phyloP scores from a whole-genome alignment of 768 basidiomycete genomes.

The Leccinum obscurum region DNA sequence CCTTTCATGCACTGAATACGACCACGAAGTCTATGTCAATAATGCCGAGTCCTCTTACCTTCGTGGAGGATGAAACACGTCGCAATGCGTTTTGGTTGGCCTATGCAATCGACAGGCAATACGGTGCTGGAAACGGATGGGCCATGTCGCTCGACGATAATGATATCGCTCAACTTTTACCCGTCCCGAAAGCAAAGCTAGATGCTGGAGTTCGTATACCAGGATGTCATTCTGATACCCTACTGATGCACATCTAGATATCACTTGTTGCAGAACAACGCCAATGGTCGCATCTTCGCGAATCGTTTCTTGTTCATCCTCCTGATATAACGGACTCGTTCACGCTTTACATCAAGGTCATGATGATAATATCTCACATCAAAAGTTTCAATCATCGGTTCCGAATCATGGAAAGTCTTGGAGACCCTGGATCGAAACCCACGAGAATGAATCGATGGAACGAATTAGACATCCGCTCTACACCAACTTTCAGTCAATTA shows the following conservation, averaged over 20 bases:
- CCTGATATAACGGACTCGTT: slow-evolving; percentile 69
- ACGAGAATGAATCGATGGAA: slow-evolving; percentile 34
- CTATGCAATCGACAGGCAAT: slow-evolving; percentile 66
- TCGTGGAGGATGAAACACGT: slow-evolving; percentile 69
- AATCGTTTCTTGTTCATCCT: slow-evolving; percentile 62
- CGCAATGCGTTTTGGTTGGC: slow-evolving; percentile 75
- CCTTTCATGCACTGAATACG: slow-evolving; percentile 66
- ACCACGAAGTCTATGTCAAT: slow-evolving; percentile 57
- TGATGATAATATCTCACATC: slow-evolving; percentile 58
- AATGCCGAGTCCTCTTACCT: slow-evolving; percentile 55
- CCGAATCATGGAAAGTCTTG: slow-evolving; percentile 57
- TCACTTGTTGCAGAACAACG: slow-evolving; percentile 51
- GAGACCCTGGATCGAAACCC: slow-evolving; percentile 43
- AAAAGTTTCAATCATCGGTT: slow-evolving; percentile 72
- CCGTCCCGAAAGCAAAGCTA: slow-evolving; percentile 59
- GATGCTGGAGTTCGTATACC: slow-evolving; percentile 53
- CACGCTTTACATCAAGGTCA: slow-evolving; percentile 66
- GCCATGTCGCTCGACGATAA: slow-evolving; percentile 70
- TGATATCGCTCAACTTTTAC: slow-evolving; percentile 71
- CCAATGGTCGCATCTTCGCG: slow-evolving; percentile 65
- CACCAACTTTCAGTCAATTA: slow-evolving; percentile 62
- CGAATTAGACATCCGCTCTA: slow-evolving; percentile 57
- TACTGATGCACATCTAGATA: slow-evolving; percentile 34
- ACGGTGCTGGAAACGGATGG: slow-evolving; percentile 70
- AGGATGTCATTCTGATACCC: neutral